A percentile compares a stretch with the other conserved stretches of the same genome.
These are phyloP conservation scores for Amanita thiersii DNA, from an alignment of 768 basidiomycete species.

Conservation along the genomic window DNA sequence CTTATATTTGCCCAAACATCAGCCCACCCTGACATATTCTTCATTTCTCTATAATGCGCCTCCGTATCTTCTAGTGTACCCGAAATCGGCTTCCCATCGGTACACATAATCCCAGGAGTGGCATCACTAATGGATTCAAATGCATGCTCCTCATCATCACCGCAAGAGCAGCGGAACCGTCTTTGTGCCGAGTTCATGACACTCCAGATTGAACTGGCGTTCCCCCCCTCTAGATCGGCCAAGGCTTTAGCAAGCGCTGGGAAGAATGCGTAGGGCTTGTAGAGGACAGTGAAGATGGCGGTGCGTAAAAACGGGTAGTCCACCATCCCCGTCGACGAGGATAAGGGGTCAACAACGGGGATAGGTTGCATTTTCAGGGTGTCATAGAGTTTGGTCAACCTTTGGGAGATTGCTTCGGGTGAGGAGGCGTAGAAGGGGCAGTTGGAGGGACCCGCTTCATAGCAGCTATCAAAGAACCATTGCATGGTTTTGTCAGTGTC, in stretches of 20 bases:
- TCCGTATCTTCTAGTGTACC: slow-evolving; percentile 11
- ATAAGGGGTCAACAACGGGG: slow-evolving; percentile 18
- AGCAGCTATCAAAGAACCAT: slow-evolving; percentile 27
- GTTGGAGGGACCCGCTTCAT: slow-evolving; percentile 23
- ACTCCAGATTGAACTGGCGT: slow-evolving; percentile 8
- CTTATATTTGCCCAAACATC: slow-evolving; percentile 12
- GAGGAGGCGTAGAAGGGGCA: slow-evolving; percentile 32
- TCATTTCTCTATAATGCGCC: slow-evolving; percentile 10
- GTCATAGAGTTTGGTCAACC: slow-evolving; percentile 25
- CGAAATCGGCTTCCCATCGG: slow-evolving; percentile 15
- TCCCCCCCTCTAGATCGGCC: background rate
- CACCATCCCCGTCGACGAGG: slow-evolving; percentile 24
- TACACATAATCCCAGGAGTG: slow-evolving; percentile 13
- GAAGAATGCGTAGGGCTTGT: slow-evolving; percentile 16
- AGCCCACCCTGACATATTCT: slow-evolving; percentile 14
- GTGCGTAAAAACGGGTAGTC: slow-evolving; percentile 25
- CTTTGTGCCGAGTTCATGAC: slow-evolving; percentile 17
- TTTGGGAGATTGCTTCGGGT: slow-evolving; percentile 22
- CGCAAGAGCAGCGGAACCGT: background rate
- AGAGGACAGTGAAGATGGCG: slow-evolving; percentile 25
- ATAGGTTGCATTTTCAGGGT: slow-evolving; percentile 16
- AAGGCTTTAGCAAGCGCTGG: background rate
- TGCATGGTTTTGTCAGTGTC: slow-evolving; percentile 29
- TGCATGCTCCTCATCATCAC: background rate
- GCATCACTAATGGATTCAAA: slow-evolving; percentile 9